Conservation (phyloP, 1,139 yeast species). For the Kazachstania sp. region DNA sequence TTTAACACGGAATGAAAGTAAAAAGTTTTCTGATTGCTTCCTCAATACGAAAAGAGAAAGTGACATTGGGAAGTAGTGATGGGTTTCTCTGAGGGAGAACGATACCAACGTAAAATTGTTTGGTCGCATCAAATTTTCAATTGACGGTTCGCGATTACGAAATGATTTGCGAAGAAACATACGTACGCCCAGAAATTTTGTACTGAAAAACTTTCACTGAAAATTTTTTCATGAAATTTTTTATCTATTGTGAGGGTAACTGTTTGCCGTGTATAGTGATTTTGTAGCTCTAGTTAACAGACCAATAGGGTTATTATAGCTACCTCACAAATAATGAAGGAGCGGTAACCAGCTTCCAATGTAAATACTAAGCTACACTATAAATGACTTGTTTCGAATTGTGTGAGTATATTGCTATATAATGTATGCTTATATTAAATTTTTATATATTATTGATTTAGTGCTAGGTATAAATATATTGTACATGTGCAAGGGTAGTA, state of each 20-base stretch:
- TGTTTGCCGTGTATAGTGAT: background rate
- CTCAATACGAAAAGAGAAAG: background rate
- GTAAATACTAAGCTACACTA: too few species aligned
- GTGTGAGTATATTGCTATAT: too few species aligned
- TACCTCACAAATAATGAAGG: too few species aligned
- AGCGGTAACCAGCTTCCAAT: too few species aligned
- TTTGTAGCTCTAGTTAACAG: too few species aligned
- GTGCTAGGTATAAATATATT: background rate
- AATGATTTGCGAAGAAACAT: background rate
- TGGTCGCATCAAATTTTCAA: background rate
- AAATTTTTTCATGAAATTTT: background rate
- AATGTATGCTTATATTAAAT: background rate
- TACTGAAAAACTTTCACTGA: background rate
- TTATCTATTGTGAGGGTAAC: constrained; percentile 1
- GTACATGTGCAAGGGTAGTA: background rate
- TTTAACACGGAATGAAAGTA: background rate
- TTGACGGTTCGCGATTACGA: too few species aligned
- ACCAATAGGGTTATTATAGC: too few species aligned
- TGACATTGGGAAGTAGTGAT: background rate
- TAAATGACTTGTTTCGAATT: too few species aligned
- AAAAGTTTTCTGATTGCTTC: background rate
- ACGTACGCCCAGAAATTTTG: background rate
- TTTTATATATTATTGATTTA: background rate
- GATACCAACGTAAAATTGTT: background rate
- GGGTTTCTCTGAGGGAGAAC: too few species aligned